A percentile compares a stretch with the other conserved stretches of the same genome.
Evolutionary conservation across 257 asterid genomes (phyloP).

Genomic region (Lantana camara): DNA sequence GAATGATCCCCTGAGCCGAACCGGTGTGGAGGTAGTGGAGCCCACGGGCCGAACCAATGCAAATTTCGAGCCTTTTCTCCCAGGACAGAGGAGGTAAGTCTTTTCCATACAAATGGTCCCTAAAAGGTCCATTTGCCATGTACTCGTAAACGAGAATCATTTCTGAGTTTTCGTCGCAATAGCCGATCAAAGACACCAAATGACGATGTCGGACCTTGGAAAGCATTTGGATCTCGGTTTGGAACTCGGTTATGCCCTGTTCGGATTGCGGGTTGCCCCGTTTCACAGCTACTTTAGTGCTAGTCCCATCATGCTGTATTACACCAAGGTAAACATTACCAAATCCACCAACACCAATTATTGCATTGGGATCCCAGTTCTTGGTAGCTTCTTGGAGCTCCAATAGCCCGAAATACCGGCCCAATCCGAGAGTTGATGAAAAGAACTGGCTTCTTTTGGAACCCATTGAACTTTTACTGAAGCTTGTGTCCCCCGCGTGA

Average conservation of each 20-base stretch:
- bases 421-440: not conserved
- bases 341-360: constrained; percentile 71
- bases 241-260: constrained; percentile 72
- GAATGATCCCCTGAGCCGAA: constrained; percentile 57
- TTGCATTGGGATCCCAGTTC: constrained; percentile 55
- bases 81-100: constrained; percentile 39
- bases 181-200: constrained; percentile 71
- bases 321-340: constrained; percentile 62
- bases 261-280: constrained; percentile 76
- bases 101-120: constrained; percentile 50
- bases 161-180: constrained; percentile 68
- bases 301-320: constrained; percentile 40
- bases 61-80: constrained; percentile 64
- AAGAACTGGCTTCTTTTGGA: not conserved
- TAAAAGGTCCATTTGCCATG: constrained; percentile 65
- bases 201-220: constrained; percentile 78
- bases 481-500: not conserved
- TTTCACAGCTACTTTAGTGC: constrained; percentile 64
- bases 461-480: not conserved
- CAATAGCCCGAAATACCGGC: not conserved
- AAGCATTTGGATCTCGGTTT: constrained; percentile 72
- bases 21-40: constrained; percentile 81
- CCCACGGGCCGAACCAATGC: constrained; percentile 76
- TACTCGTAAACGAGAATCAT: constrained; percentile 74
- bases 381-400: constrained; percentile 49